Conservation (phyloP, 345 rosid genomes). For the Hibiscus syriacus region DNA sequence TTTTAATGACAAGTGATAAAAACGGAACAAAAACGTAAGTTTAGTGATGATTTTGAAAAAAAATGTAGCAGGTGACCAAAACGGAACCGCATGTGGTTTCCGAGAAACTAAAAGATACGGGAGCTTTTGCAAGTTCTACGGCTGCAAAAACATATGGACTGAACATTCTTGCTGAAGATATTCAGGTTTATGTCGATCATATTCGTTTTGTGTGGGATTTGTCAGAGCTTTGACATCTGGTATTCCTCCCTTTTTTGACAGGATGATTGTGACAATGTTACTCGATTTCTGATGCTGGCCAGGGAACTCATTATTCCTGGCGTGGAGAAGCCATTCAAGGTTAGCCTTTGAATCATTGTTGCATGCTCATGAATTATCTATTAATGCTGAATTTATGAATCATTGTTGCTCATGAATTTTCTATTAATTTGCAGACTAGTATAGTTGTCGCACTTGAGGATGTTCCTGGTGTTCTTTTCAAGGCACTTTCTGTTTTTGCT, state of each 20-base stretch:
- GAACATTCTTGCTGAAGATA: constrained; percentile 79
- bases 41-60: no score
- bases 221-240: neutral
- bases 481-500: constrained; percentile 98
- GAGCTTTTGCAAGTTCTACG: constrained; percentile 87
- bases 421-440: constrained; percentile 5
- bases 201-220: neutral
- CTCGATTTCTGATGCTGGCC: constrained; percentile 93
- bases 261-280: constrained; percentile 87
- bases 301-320: constrained; percentile 98
- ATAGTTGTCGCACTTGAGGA: constrained; percentile 84
- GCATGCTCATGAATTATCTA: neutral
- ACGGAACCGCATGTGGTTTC: constrained; percentile 68
- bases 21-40: no score
- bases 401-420: neutral
- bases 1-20: no score
- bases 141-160: constrained; percentile 81
- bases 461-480: constrained; percentile 96
- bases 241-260: constrained; percentile 18
- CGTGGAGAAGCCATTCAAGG: constrained; percentile 80
- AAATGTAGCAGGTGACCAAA: no score
- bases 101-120: constrained; percentile 52
- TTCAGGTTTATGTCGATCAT: constrained; percentile 54
- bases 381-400: neutral
- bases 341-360: constrained; percentile 18